Base-by-base conservation (phyloP, 306 rosid genomes). In the Vicia faba region DNA sequence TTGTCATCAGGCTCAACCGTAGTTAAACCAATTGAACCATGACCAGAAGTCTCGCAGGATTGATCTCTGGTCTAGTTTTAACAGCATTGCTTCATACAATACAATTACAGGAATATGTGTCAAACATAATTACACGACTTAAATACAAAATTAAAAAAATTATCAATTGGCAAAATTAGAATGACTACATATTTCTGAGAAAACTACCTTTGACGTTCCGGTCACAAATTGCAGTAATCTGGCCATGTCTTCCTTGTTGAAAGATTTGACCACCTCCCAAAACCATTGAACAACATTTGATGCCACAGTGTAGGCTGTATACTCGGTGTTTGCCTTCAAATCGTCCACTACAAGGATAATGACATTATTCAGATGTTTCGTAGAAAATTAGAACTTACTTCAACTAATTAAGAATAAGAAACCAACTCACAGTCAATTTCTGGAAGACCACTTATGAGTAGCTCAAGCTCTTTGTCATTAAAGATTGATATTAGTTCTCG, bases 171-270 rank as follows among this genome's bases (percentile, higher is more conserved):
- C 3, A 1, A 20, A 20, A 10, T 20, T 20, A 4, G 29, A 4
- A 53, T 53, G 33, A 11, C 15, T 7, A 10, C 29, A 20, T 11
- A 51, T 19, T 20, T 51, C 33, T 51, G 59, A 26, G 18, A 55
- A 26, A 25, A 26, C 70, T 80, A 93, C 99, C 99, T 95, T 95
- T 5, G 99, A 95, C 64, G 99, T 95, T 77, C 99, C 99, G 46
- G 99, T 95, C 74, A 95, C 99, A 78, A 95, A 95, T 75, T 95
- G 99, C 85, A 95, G 85, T 39, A 95, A 86, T 79, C 96, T 86
- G 20, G 99, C 99, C 99, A 90, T 95, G 80, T 95, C 99, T 86
- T 95, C 99, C 82, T 95, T 95, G 81, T 82, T 87, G 68, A 95
- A 91, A 69, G 86, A 54, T 75, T 82, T 88, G 55, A 95, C 96